Percentiles rank a stretch among this genome's conserved stretches.
Conservation (phyloP, 768 basidiomycete genomes). For the Boletus pseudopeckii region DNA sequence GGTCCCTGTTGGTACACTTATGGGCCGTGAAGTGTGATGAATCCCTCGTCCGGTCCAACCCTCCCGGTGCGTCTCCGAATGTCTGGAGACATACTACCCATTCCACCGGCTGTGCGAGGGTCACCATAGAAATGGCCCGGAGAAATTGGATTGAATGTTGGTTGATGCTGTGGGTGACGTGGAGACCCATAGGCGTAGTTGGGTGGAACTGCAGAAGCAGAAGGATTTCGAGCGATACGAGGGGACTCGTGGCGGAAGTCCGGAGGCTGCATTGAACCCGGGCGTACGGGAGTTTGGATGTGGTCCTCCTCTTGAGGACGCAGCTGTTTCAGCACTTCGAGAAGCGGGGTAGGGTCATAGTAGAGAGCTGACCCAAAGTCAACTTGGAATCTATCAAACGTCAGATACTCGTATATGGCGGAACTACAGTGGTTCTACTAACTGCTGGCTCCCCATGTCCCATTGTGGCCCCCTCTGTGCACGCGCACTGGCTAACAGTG, state of each 20-base stretch:
- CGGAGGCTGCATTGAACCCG: constrained; percentile 31
- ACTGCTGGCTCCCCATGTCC: constrained; percentile 88
- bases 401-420: neutral
- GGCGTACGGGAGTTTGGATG: constrained; percentile 16
- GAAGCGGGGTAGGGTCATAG: constrained; percentile 64
- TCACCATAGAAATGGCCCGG: constrained; percentile 41
- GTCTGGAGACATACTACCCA: constrained; percentile 37
- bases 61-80: constrained; percentile 31
- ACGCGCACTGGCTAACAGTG: constrained; percentile 69
- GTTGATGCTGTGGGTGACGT: constrained; percentile 31
- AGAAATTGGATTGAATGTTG: constrained; percentile 34
- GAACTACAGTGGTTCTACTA: constrained; percentile 27
- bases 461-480: constrained; percentile 84
- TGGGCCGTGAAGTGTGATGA: constrained; percentile 31
- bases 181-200: constrained; percentile 31
- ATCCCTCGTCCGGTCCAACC: constrained; percentile 33
- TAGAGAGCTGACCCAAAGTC: constrained; percentile 71
- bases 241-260: constrained; percentile 34
- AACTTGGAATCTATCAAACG: constrained; percentile 58
- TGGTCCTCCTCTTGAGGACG: constrained; percentile 30
- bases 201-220: constrained; percentile 26
- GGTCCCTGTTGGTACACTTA: constrained; percentile 7
- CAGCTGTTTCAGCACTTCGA: constrained; percentile 45
- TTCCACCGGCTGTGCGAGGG: constrained; percentile 29
- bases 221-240: constrained; percentile 31